Evolutionary conservation across 2,329 filamentous ascomycete genomes (phyloP).

Genomic region (Colletotrichum echinochloae): DNA sequence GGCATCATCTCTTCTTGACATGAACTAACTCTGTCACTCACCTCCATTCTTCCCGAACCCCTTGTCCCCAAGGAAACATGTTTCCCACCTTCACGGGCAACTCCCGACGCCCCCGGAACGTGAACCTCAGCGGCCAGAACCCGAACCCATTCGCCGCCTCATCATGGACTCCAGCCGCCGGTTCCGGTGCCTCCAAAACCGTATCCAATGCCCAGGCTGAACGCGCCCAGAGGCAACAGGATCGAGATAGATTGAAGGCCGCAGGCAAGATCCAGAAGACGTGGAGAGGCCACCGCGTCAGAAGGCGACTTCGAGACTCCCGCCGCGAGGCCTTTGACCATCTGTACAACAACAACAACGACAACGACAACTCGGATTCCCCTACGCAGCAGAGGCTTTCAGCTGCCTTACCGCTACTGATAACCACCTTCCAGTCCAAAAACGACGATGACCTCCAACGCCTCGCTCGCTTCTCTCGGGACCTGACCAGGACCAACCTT

Average conservation of each 20-base stretch:
- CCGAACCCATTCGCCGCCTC: constrained; percentile 82
- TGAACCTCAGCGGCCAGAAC: constrained; percentile 90
- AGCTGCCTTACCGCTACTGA: constrained; percentile 60
- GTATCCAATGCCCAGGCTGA: constrained; percentile 90
- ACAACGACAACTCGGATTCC: constrained; percentile 53
- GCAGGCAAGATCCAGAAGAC: constrained; percentile 79
- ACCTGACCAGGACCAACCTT: constrained; percentile 54
- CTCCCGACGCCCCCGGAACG: constrained; percentile 86
- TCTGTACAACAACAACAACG: constrained; percentile 61
- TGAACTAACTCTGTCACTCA: constrained; percentile 13
- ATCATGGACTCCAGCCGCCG: constrained; percentile 66
- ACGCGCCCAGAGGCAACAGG: constrained; percentile 81
- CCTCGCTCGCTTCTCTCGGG: constrained; percentile 59
- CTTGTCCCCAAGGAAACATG: constrained; percentile 65
- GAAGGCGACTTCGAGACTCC: constrained; percentile 67
- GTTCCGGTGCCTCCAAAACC: constrained; percentile 77
- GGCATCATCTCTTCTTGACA: constrained; percentile 7
- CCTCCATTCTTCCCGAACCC: constrained; percentile 3
- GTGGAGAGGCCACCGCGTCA: constrained; percentile 82
- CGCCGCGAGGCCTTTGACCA: constrained; percentile 74
- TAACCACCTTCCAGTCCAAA: constrained; percentile 61
- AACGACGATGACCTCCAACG: constrained; percentile 61
- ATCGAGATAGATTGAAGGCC: constrained; percentile 82
- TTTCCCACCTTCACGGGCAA: constrained; percentile 92
- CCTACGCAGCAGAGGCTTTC: constrained; percentile 52